A percentile compares a stretch with the other conserved stretches of the same genome.
Conservation (phyloP, 2,329 filamentous ascomycete genomes). For the Fusarium sp. region DNA sequence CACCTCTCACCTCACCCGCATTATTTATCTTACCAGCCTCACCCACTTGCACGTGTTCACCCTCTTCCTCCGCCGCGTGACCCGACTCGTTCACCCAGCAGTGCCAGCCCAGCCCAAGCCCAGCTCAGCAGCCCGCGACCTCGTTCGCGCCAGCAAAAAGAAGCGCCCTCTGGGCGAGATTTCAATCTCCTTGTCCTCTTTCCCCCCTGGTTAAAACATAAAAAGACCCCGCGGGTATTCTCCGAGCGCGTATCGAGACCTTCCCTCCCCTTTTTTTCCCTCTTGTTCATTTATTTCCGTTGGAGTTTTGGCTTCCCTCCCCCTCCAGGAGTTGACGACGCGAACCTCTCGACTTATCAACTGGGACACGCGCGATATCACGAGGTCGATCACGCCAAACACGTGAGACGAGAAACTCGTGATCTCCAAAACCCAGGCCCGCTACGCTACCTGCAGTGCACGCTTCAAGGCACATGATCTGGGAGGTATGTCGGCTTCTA, state of each 20-base stretch:
- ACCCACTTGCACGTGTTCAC: slow-evolving; percentile 55
- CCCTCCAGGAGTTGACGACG: not conserved
- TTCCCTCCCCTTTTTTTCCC: slow-evolving; percentile 15
- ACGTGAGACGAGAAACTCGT: slow-evolving; percentile 59
- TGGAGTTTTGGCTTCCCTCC: slow-evolving; percentile 11
- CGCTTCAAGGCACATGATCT: slow-evolving; percentile 56
- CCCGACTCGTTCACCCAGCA: slow-evolving; percentile 43
- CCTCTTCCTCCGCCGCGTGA: slow-evolving; percentile 53
- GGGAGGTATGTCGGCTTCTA: slow-evolving; percentile 53
- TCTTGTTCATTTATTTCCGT: slow-evolving; percentile 7
- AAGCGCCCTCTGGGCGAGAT: slow-evolving; percentile 22
- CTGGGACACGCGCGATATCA: slow-evolving; percentile 56
- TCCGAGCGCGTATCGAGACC: slow-evolving; percentile 24
- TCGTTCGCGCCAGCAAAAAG: slow-evolving; percentile 20
- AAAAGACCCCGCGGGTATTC: slow-evolving; percentile 37
- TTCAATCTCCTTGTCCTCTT: slow-evolving; percentile 34
- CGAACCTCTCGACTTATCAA: slow-evolving; percentile 42
- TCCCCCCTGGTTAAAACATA: slow-evolving; percentile 41
- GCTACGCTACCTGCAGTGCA: slow-evolving; percentile 26
- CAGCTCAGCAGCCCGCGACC: slow-evolving; percentile 4
- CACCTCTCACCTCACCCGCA: slow-evolving; percentile 17
- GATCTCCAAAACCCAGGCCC: slow-evolving; percentile 46
- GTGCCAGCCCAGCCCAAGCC: slow-evolving; percentile 22
- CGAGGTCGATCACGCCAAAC: slow-evolving; percentile 59
- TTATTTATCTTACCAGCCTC: slow-evolving; percentile 51